Evolutionary conservation across 2,329 filamentous ascomycete species (phyloP), one percentile per base, ranked within the genome.

Genomic region (Coniochaeta sp.): DNA sequence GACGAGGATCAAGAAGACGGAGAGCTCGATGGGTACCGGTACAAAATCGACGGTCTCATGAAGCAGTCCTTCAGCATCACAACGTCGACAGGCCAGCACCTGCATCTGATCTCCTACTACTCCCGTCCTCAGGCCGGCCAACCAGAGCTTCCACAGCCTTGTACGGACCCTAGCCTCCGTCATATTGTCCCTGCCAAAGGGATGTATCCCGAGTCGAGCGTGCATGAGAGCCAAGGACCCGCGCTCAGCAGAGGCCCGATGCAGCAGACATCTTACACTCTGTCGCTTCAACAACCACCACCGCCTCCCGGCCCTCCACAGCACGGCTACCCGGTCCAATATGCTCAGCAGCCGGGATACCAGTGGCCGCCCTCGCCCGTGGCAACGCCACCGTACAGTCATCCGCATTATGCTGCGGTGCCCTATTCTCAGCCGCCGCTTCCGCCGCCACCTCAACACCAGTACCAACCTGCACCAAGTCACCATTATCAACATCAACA

Each of bases 1-100:
- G 91, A 96, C 69, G 93, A 95, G 56, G 90, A 96, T 67, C 90
- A 90, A 56, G 89, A 92, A 65, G 88, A 90, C 59, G 89, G 86
- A 66, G 91, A 96, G 69, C 91, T 90, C 0, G 92, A 96, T 72
- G 92, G 92, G 47, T 96, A 96, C 73, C 82, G 91, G 64, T 96
- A 96, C 77, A 99, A 97, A 80, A 90, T 89, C 10, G 95, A 99
- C 69, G 95, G 95, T 0, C 83, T 99, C 4, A 97, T 98, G 92
- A 99, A 99, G 83, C 95, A 99, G 76, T 98, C 95, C 0, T 99
- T 98, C 81, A 98, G 93, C 77, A 98, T 99, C 76, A 97, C 93
- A 24, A 98, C 95, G 1, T 91, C 90, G 1, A 87, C 82, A 40
- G 69, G 91, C 65, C 92, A 97, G 69, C 95, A 98, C 72, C 86